phyloP scores from a whole-genome alignment of 1,139 yeast genomes.

The Saccharomyces hybrid region DNA sequence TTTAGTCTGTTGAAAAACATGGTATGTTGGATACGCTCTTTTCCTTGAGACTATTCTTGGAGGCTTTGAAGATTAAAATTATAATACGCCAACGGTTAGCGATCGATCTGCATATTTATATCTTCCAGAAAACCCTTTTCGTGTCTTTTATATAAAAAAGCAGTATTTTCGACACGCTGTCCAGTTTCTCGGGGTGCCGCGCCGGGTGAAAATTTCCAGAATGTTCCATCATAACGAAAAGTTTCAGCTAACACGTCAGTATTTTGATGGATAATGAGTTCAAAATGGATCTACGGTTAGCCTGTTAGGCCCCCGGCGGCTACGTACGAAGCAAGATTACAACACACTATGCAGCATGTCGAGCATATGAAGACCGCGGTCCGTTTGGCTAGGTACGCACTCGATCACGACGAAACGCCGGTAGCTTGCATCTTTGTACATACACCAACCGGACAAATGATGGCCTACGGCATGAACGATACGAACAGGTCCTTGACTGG shows the following conservation, averaged over 20 bases:
- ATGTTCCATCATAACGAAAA: background rate
- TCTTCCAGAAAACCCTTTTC: background rate
- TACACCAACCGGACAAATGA: constrained; percentile 37
- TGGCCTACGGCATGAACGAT: constrained; percentile 80
- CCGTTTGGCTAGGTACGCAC: constrained; percentile 48
- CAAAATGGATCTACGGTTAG: background rate
- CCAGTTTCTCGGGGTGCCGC: background rate
- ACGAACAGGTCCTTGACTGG: constrained; percentile 84
- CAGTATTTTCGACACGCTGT: background rate
- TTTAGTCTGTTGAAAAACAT: constrained; percentile 30
- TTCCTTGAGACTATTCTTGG: background rate
- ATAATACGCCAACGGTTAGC: background rate
- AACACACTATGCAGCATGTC: constrained; percentile 7
- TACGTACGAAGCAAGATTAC: background rate
- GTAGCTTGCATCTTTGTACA: constrained; percentile 62
- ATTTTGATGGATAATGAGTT: background rate
- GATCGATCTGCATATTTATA: background rate
- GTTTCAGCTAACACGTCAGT: background rate
- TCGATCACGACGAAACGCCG: constrained; percentile 58
- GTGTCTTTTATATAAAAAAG: background rate
- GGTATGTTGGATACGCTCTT: background rate
- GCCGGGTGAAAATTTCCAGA: constrained; percentile 1
- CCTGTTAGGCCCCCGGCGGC: background rate
- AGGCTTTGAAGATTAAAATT: background rate
- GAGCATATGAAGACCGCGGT: constrained; percentile 45